phyloP scores from a whole-genome alignment of 164 flowering plant species.

The Dillenia turbinata region DNA sequence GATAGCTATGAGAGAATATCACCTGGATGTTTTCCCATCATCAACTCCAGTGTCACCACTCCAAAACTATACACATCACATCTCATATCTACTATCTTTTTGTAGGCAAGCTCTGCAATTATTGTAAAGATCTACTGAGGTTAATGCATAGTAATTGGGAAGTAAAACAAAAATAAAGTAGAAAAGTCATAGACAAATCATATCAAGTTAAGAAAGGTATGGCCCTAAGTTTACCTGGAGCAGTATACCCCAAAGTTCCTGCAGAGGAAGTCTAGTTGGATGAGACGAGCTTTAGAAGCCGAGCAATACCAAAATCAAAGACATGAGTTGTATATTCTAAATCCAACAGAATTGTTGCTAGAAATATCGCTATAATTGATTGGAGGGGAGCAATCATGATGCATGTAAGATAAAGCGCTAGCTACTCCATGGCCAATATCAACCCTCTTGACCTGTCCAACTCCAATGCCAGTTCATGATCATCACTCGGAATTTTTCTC shows the following conservation, averaged over 20 bases:
- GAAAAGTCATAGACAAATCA: too few species aligned
- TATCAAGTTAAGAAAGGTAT: too few species aligned
- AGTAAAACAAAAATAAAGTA: too few species aligned
- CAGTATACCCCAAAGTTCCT: background rate
- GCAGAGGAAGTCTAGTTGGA: constrained; percentile 2
- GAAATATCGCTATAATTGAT: constrained; percentile 6
- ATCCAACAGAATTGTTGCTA: background rate
- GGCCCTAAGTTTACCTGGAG: too few species aligned
- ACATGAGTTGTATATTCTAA: background rate
- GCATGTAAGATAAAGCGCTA: constrained; percentile 5
- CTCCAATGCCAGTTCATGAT: background rate
- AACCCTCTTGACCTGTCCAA: constrained; percentile 5
- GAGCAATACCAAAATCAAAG: constrained; percentile 6
- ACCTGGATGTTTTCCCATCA: constrained; percentile 17
- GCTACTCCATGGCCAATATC: background rate
- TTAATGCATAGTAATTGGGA: too few species aligned
- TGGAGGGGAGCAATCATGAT: constrained; percentile 8
- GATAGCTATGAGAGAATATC: constrained; percentile 1
- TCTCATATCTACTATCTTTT: constrained; percentile 10
- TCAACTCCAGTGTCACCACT: constrained; percentile 7
- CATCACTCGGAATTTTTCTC: background rate
- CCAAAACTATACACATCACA: constrained; percentile 23
- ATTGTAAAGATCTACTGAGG: too few species aligned
- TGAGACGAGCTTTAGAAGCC: background rate
- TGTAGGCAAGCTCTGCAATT: constrained; percentile 18